phyloP scores from a whole-genome alignment of 108 stramenopile genomes.

The Chaetoceros muelleri region DNA sequence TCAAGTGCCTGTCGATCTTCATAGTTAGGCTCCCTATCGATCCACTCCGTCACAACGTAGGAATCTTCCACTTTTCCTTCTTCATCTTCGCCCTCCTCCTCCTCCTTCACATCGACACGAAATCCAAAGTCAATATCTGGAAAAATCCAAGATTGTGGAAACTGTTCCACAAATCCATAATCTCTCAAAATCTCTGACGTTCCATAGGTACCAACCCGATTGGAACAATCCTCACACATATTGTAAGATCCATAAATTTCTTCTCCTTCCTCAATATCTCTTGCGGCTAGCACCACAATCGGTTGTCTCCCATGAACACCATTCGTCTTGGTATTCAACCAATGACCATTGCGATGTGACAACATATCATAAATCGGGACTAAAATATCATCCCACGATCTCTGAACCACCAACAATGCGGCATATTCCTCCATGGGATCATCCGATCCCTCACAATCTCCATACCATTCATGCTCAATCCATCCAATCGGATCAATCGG shows the following conservation, averaged over 20 bases:
- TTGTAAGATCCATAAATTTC: constrained; percentile 37
- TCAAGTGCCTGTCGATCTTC: not conserved
- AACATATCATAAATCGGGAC: constrained; percentile 17
- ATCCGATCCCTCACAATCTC: constrained; percentile 16
- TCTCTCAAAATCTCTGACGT: constrained; percentile 52
- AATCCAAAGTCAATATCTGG: constrained; percentile 22
- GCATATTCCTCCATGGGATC: constrained; percentile 22
- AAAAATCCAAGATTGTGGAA: constrained; percentile 65
- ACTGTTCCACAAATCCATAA: constrained; percentile 74
- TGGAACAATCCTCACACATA: constrained; percentile 36
- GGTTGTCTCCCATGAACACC: not conserved
- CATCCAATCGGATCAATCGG: constrained; percentile 6
- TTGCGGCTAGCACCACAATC: not conserved
- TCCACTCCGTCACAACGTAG: constrained; percentile 6
- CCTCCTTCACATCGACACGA: constrained; percentile 25
- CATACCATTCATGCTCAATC: constrained; percentile 16
- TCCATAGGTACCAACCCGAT: constrained; percentile 23
- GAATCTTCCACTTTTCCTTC: not conserved
- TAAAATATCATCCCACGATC: constrained; percentile 29
- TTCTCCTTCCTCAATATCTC: not conserved
- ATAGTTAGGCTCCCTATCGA: constrained; percentile 1
- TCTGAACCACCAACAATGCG: constrained; percentile 34
- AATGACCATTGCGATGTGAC: constrained; percentile 10
- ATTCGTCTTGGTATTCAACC: constrained; percentile 3
- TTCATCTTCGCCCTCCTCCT: constrained; percentile 13